Evolutionary conservation across 371 early-diverging fungal genomes (phyloP), one percentile per base, ranked within the genome.

Genomic region (Syncephalastrum contaminatum): DNA sequence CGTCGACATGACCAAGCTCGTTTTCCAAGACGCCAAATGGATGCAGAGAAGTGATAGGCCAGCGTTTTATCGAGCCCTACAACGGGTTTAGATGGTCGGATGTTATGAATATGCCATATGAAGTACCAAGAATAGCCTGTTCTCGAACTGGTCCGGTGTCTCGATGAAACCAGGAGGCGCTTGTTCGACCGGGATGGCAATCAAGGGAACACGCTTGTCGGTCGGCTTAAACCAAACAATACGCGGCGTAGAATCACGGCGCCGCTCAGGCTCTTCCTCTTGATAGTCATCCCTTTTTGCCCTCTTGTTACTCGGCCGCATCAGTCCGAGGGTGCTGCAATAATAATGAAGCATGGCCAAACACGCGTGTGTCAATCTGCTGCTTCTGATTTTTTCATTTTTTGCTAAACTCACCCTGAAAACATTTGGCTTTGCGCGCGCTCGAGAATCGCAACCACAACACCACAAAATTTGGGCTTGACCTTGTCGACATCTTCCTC

Each of bases 161-260:
- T 86, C 78, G 20, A 90, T 66, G 53, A 88, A 87, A 22, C 89
- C 86, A 13, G 51, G 49, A 7, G 89, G 86, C 0, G 86, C 89
- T 56, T 89, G 75, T 53, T 84, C 85, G 21, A 79, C 70, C 1
- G 89, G 86, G 39, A 94, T 85, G 16, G 85, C 80, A 58, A 94
- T 84, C 51, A 86, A 73, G 3, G 94, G 94, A 2, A 89, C 82
- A 4, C 92, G 85, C 53, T 83, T 82, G 64, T 93, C 93, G 3
- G 85, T 86, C 6, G 94, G 93, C 66, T 84, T 86, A 70, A 94
- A 93, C 92, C 92, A 93, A n/a, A 89, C 80, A 41, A 86, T 83
- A 22, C 81, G 67, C 2, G 82, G 79, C 24, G 58, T 53, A 45
- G 50, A 46, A 12, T 30, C 36, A 12, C 36, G 36, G 36, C 56